phyloP scores from a whole-genome alignment of 2,329 filamentous ascomycete genomes.

The Shiraia sp. region DNA sequence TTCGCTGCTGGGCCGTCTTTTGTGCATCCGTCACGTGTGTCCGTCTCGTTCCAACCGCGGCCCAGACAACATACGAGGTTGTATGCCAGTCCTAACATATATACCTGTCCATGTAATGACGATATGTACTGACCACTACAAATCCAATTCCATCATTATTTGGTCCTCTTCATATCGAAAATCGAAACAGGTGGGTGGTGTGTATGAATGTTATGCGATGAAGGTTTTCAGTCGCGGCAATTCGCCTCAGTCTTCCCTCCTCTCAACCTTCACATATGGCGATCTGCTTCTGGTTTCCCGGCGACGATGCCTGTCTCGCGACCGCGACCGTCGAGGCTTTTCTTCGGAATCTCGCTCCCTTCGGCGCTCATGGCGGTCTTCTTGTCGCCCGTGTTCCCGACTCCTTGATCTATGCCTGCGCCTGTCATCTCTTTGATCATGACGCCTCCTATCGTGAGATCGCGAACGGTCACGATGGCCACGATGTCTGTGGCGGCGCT shows the following conservation, averaged over 20 bases:
- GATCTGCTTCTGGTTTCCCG: conserved; percentile 23
- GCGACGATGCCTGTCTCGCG: conserved; percentile 18
- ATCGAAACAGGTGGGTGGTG: too few relatives aligned
- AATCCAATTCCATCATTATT: too few relatives aligned
- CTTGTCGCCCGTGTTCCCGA: conserved; percentile 28
- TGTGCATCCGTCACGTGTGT: too few relatives aligned
- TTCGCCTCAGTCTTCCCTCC: conserved; percentile 12
- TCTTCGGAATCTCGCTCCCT: conserved; percentile 24
- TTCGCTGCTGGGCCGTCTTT: too few relatives aligned
- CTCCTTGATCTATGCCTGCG: conserved; percentile 34
- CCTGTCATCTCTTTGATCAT: conserved; percentile 36
- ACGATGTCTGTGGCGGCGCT: conserved; percentile 30
- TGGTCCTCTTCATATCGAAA: too few relatives aligned
- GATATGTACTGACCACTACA: too few relatives aligned
- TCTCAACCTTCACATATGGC: conserved; percentile 17
- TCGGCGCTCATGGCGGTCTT: conserved; percentile 28
- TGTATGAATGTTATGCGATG: too few relatives aligned
- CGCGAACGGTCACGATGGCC: conserved; percentile 34
- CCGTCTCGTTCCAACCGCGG: too few relatives aligned
- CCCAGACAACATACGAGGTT: too few relatives aligned
- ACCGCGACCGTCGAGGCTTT: conserved; percentile 33
- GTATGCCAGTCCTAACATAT: too few relatives aligned
- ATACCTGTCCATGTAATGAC: too few relatives aligned
- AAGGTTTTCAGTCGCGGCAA: too few relatives aligned
- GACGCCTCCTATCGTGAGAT: conserved; percentile 31